These are phyloP conservation scores for Ceratocystis ficicola DNA, from an alignment of 2,329 filamentous ascomycete species.

Conservation along the genomic window DNA sequence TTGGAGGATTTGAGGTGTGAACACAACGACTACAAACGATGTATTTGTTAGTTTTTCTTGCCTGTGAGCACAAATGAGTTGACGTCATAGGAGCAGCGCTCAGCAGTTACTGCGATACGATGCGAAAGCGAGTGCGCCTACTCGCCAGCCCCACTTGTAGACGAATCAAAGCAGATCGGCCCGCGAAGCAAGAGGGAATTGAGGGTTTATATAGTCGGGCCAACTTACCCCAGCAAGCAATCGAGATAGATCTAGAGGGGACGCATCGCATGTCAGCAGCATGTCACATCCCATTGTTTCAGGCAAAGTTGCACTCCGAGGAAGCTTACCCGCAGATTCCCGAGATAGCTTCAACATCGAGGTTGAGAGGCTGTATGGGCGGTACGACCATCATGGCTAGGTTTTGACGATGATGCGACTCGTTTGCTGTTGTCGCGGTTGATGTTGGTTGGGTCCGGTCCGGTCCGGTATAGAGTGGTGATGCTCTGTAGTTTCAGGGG, in stretches of 20 bases:
- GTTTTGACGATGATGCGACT: not conserved
- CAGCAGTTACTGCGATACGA: not conserved
- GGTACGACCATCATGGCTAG: slow-evolving; percentile 28
- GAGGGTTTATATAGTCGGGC: too few relatives aligned
- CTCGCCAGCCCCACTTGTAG: not conserved
- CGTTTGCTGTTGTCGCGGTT: not conserved
- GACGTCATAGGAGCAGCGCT: not conserved
- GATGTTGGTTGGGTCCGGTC: not conserved
- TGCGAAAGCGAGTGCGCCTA: not conserved
- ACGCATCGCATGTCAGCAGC: slow-evolving; percentile 13
- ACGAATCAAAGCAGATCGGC: not conserved
- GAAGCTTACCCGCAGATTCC: slow-evolving; percentile 68
- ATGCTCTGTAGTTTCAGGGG: not conserved
- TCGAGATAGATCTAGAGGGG: slow-evolving; percentile 65
- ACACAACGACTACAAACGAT: slow-evolving; percentile 59
- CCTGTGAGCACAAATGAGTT: not conserved
- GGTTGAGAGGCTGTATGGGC: slow-evolving; percentile 46
- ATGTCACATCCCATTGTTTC: not conserved
- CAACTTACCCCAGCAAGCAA: slow-evolving; percentile 65
- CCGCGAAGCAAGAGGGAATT: not conserved
- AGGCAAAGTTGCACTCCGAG: not conserved
- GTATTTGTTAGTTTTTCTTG: not conserved
- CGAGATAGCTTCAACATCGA: slow-evolving; percentile 82
- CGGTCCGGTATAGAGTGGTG: not conserved
- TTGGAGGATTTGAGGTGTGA: slow-evolving; percentile 91